A percentile compares a stretch with the other conserved stretches of the same genome.
Evolutionary conservation across 2,329 filamentous ascomycete species (phyloP).

Genomic region (Cladophialophora immunda): DNA sequence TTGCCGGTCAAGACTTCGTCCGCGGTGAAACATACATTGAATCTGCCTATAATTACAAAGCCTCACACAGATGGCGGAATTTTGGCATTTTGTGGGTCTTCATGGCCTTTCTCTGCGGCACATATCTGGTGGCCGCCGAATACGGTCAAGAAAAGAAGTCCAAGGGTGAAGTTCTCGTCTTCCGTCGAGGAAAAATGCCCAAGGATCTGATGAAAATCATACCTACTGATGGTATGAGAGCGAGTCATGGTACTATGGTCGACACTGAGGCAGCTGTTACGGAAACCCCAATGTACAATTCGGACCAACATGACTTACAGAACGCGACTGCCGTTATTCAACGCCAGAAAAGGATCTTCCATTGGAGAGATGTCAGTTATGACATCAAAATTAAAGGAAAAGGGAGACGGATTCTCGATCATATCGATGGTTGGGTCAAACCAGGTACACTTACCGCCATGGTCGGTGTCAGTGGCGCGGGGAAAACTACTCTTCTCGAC

Average conservation of each 20-base stretch:
- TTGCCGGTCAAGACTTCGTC: conserved; percentile 62
- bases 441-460: conserved; percentile 88
- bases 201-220: too few relatives aligned
- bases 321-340: too few relatives aligned
- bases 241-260: too few relatives aligned
- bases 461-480: conserved; percentile 91
- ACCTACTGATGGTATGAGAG: too few relatives aligned
- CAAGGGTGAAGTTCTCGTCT: conserved; percentile 79
- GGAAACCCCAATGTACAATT: too few relatives aligned
- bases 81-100: conserved; percentile 74
- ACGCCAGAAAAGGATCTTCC: conserved; percentile 79
- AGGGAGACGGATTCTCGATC: conserved; percentile 79
- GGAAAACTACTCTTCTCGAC: conserved; percentile 90
- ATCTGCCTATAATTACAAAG: conserved; percentile 65
- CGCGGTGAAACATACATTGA: conserved; percentile 67
- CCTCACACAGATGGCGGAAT: conserved; percentile 72
- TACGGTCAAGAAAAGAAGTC: conserved; percentile 71
- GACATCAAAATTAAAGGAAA: conserved; percentile 80
- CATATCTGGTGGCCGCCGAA: conserved; percentile 73
- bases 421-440: conserved; percentile 93
- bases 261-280: too few relatives aligned
- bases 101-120: conserved; percentile 67
- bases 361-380: conserved; percentile 86
- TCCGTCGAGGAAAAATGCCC: too few relatives aligned
- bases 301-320: too few relatives aligned